Conservation (phyloP, 345 rosid species). For the Ricinus communis region DNA sequence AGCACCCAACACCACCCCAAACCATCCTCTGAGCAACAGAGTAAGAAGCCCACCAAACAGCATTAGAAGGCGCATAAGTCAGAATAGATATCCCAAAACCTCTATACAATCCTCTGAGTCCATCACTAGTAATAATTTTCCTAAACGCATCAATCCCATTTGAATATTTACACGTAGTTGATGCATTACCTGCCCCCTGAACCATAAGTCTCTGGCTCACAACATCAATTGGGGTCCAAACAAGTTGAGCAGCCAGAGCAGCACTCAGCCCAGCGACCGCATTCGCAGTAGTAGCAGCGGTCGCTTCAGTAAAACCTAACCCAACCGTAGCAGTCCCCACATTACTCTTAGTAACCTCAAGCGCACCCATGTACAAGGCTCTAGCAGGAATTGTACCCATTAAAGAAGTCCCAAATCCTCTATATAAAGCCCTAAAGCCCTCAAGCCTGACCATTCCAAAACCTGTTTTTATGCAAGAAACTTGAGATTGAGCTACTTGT, state of each 20-base stretch:
- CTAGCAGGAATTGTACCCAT: constrained; percentile 94
- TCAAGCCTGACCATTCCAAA: constrained; percentile 56
- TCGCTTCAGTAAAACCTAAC: constrained; percentile 68
- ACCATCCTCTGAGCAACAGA: constrained; percentile 61
- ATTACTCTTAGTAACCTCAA: constrained; percentile 83
- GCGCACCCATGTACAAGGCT: constrained; percentile 81
- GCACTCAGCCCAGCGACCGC: constrained; percentile 82
- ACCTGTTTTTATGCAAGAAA: constrained; percentile 54
- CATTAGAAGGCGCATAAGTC: constrained; percentile 88
- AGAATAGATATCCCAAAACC: constrained; percentile 82
- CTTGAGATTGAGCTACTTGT: constrained; percentile 61
- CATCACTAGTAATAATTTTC: constrained; percentile 62
- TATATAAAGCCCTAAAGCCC: constrained; percentile 73
- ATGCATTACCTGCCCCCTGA: constrained; percentile 53
- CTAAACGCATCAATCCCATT: constrained; percentile 77
- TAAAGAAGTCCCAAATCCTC: constrained; percentile 89
- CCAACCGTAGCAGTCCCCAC: constrained; percentile 67
- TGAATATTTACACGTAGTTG: constrained; percentile 49
- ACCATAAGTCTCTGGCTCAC: constrained; percentile 95
- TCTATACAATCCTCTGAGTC: constrained; percentile 74
- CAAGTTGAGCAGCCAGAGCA: constrained; percentile 90
- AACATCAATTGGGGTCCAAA: constrained; percentile 96
- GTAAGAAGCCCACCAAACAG: constrained; percentile 88
- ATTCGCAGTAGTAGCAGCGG: constrained; percentile 69
- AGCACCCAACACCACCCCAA: constrained; percentile 62